phyloP scores from a whole-genome alignment of 2,329 filamentous ascomycete species.

The Catunica adiposa region DNA sequence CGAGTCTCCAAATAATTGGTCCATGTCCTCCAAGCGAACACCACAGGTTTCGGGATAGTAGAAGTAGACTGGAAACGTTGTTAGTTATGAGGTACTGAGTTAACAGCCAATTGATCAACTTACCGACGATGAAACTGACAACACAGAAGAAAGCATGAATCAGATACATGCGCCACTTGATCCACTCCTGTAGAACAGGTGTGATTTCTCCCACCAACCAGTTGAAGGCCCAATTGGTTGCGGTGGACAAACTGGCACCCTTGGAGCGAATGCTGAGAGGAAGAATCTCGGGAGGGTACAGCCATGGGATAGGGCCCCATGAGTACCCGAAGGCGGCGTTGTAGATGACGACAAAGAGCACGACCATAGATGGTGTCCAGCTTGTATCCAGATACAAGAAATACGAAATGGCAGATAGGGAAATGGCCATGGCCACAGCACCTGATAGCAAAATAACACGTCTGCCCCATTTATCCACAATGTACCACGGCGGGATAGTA shows the following conservation, averaged over 20 bases:
- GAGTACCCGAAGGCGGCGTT: slow-evolving; percentile 90
- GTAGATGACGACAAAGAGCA: slow-evolving; percentile 94
- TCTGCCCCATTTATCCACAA: slow-evolving; percentile 83
- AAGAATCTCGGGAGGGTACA: slow-evolving; percentile 96
- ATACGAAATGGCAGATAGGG: slow-evolving; percentile 81
- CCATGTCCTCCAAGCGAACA: slow-evolving; percentile 92
- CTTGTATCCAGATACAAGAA: slow-evolving; percentile 78
- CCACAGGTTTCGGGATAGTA: slow-evolving; percentile 95
- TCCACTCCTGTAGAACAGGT: slow-evolving; percentile 77
- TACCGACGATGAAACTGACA: slow-evolving; percentile 88
- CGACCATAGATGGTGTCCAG: slow-evolving; percentile 67
- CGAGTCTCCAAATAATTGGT: slow-evolving; percentile 81
- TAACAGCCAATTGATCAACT: slow-evolving; percentile 24
- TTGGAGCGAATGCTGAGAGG: slow-evolving; percentile 93
- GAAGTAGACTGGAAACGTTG: slow-evolving; percentile 61
- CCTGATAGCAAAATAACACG: slow-evolving; percentile 79
- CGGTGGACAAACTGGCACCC: slow-evolving; percentile 88
- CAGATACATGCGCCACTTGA: slow-evolving; percentile 86
- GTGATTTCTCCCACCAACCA: slow-evolving; percentile 95
- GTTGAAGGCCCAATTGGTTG: slow-evolving; percentile 96
- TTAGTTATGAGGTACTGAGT: neutral
- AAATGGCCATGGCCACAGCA: slow-evolving; percentile 74
- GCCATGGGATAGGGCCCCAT: slow-evolving; percentile 95
- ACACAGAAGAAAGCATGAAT: slow-evolving; percentile 96
- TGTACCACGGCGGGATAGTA: slow-evolving; percentile 91